These are phyloP conservation scores for Luvunga scandens DNA, from an alignment of 345 rosid genomes.

Conservation along the genomic window DNA sequence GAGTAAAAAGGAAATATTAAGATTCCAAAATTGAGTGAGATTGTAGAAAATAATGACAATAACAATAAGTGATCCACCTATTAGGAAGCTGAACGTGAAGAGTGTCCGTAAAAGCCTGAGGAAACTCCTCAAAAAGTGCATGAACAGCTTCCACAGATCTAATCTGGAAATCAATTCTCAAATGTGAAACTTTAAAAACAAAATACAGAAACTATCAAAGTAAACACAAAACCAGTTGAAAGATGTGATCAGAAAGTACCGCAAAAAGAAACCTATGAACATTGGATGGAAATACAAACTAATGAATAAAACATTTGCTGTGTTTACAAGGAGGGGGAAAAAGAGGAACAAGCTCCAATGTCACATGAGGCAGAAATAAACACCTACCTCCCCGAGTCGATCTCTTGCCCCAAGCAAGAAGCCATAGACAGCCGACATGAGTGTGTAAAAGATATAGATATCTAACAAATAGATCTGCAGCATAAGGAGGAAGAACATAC, in stretches of 20 bases:
- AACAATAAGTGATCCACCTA: slow-evolving; percentile 35
- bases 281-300: background rate
- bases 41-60: background rate
- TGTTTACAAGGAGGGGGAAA: background rate
- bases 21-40: background rate
- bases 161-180: slow-evolving; percentile 49
- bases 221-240: background rate
- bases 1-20: background rate
- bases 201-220: background rate
- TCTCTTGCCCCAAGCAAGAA: slow-evolving; percentile 97
- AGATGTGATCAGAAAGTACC: background rate
- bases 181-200: slow-evolving; percentile 2
- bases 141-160: slow-evolving; percentile 90
- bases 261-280: background rate
- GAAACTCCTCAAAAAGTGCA: slow-evolving; percentile 82
- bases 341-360: background rate
- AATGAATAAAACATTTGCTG: slow-evolving; percentile 9
- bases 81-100: slow-evolving; percentile 59
- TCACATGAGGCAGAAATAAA: background rate
- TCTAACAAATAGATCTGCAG: slow-evolving; percentile 89
- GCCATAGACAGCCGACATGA: slow-evolving; percentile 84
- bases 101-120: slow-evolving; percentile 67
- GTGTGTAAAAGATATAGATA: slow-evolving; percentile 73
- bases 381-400: slow-evolving; percentile 90
- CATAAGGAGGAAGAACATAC: slow-evolving; percentile 9